phyloP scores from a whole-genome alignment of 164 flowering plant species.

The Brasenia schreberi region DNA sequence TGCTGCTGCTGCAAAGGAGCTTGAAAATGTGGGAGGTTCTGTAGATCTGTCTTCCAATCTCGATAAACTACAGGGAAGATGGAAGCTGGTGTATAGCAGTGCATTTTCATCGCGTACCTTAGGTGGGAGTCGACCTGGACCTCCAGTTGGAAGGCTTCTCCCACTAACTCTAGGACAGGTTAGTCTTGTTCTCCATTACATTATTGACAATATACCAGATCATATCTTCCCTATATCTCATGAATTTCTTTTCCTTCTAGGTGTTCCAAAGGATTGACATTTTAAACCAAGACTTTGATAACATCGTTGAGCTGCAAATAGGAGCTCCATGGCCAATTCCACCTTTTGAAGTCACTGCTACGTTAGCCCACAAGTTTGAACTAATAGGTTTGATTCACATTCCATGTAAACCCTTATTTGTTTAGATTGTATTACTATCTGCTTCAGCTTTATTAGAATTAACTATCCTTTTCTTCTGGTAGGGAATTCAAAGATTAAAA shows the following conservation, averaged over 20 bases:
- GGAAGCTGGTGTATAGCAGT: slow-evolving; percentile 90
- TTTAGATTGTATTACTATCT: background rate
- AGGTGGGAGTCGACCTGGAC: slow-evolving; percentile 98
- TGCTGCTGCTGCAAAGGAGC: slow-evolving; percentile 74
- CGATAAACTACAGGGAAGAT: slow-evolving; percentile 81
- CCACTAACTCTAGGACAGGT: slow-evolving; percentile 96
- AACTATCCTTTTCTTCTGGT: background rate
- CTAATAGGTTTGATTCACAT: slow-evolving; percentile 44
- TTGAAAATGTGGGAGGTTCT: slow-evolving; percentile 62
- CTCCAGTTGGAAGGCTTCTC: slow-evolving; percentile 78
- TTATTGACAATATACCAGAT: background rate
- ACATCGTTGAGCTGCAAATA: slow-evolving; percentile 76
- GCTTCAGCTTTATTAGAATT: background rate
- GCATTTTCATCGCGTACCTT: slow-evolving; percentile 88
- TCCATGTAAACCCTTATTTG: background rate
- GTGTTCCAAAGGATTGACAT: slow-evolving; percentile 91
- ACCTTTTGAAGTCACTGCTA: slow-evolving; percentile 71
- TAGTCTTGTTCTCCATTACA: background rate
- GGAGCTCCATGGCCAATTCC: slow-evolving; percentile 96
- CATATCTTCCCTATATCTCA: background rate
- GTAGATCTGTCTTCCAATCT: slow-evolving; percentile 61
- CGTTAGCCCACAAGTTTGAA: slow-evolving; percentile 94
- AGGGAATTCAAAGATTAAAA: slow-evolving; percentile 60
- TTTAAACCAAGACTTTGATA: slow-evolving; percentile 87
- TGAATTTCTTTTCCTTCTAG: slow-evolving; percentile 18